A percentile compares a stretch with the other conserved stretches of the same genome.
Conservation (phyloP, 768 basidiomycete species). For the Pholiota molesta region DNA sequence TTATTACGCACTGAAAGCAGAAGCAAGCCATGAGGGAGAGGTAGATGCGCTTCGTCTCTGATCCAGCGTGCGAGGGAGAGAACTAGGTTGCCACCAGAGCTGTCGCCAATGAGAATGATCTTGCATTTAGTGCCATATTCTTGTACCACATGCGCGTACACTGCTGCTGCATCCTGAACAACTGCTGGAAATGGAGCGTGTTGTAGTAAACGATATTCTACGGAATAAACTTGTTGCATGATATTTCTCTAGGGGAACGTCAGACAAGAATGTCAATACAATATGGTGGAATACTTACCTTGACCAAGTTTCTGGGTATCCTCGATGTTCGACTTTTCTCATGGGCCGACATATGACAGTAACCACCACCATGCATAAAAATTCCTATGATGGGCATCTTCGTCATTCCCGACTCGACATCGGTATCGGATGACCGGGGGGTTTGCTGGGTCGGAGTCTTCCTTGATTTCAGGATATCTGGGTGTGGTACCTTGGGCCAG, state of each 20-base stretch:
- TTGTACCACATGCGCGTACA: slow-evolving; percentile 48
- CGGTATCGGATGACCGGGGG: slow-evolving; percentile 11
- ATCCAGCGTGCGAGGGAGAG: slow-evolving; percentile 55
- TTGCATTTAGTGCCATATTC: slow-evolving; percentile 34
- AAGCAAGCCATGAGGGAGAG: slow-evolving; percentile 47
- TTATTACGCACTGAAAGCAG: slow-evolving; percentile 41
- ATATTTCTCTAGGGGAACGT: slow-evolving; percentile 29
- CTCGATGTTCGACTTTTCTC: slow-evolving; percentile 49
- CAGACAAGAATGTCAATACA: neutral
- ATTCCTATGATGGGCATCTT: slow-evolving; percentile 44
- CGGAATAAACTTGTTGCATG: slow-evolving; percentile 41
- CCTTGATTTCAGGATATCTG: slow-evolving; percentile 12
- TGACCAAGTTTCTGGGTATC: slow-evolving; percentile 48
- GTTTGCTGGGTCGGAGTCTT: slow-evolving; percentile 8
- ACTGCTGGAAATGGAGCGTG: slow-evolving; percentile 57
- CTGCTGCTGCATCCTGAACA: slow-evolving; percentile 54
- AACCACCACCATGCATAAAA: slow-evolving; percentile 59
- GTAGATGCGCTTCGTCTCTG: slow-evolving; percentile 50
- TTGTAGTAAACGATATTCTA: slow-evolving; percentile 56
- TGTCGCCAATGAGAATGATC: slow-evolving; percentile 55
- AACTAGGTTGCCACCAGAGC: slow-evolving; percentile 56
- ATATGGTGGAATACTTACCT: slow-evolving; percentile 29
- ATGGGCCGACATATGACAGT: slow-evolving; percentile 61
- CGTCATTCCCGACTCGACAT: slow-evolving; percentile 28
- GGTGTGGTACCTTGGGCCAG: slow-evolving; percentile 43